Conservation (phyloP, 2,329 filamentous ascomycete species). For the Elsinoe ampelina region DNA sequence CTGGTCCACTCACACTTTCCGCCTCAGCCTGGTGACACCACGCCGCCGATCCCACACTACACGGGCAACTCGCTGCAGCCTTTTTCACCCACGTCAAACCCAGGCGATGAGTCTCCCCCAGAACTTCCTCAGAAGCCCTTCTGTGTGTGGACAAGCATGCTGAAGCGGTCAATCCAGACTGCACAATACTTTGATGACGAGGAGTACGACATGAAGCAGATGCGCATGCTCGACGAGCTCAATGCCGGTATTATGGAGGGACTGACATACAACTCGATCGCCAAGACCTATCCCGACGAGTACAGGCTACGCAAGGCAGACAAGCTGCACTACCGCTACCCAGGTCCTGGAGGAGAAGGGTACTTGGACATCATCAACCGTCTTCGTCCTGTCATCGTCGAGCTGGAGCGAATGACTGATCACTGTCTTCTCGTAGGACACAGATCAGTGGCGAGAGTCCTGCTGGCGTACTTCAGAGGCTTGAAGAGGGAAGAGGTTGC, state of each 20-base stretch:
- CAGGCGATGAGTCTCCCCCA: not conserved
- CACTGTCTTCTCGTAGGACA: slow-evolving; percentile 89
- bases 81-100: slow-evolving; percentile 1
- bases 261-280: slow-evolving; percentile 88
- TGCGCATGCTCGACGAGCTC: slow-evolving; percentile 95
- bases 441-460: slow-evolving; percentile 79
- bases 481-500: slow-evolving; percentile 84
- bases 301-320: slow-evolving; percentile 69
- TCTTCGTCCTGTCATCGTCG: slow-evolving; percentile 86
- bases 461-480: slow-evolving; percentile 95
- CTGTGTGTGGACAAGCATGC: slow-evolving; percentile 97
- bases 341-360: slow-evolving; percentile 69
- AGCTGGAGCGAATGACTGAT: slow-evolving; percentile 94
- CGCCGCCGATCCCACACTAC: slow-evolving; percentile 86
- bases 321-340: slow-evolving; percentile 95
- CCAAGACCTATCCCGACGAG: slow-evolving; percentile 66
- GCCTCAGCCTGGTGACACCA: slow-evolving; percentile 82
- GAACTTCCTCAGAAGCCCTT: slow-evolving; percentile 40
- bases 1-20: slow-evolving; percentile 71
- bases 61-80: slow-evolving; percentile 37
- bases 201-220: slow-evolving; percentile 92
- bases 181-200: slow-evolving; percentile 90
- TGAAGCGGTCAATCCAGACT: slow-evolving; percentile 79
- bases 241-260: slow-evolving; percentile 91
- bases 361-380: slow-evolving; percentile 97